Conservation (phyloP, 805 yeast genomes). For the Candida pseudofarinosa region DNA sequence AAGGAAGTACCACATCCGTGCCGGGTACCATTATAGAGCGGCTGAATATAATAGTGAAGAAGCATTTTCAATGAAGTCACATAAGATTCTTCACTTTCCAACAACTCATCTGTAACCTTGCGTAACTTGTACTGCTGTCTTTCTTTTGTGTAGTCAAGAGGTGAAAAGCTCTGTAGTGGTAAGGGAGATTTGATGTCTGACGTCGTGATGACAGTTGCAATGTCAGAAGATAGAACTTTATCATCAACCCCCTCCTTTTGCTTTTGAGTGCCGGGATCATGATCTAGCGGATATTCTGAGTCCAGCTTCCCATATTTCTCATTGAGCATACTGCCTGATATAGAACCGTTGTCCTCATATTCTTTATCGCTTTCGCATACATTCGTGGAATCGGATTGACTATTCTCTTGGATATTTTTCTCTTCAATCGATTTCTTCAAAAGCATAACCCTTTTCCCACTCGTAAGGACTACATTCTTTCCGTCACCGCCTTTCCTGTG, state of each 20-base stretch:
- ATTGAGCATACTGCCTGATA: neutral
- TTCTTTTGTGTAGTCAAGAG: constrained; percentile 3
- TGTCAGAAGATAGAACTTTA: neutral
- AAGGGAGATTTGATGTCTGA: constrained; percentile 15
- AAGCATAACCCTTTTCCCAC: neutral
- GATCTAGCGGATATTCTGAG: neutral
- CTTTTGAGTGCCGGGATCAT: too few species aligned
- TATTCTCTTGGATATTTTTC: too few species aligned
- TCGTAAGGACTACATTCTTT: neutral
- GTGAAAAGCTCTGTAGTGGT: constrained; percentile 18
- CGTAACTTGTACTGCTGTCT: constrained; percentile 3
- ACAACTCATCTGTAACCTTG: constrained; percentile 42
- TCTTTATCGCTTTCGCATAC: too few species aligned
- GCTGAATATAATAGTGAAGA: constrained; percentile 39
- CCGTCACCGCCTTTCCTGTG: neutral
- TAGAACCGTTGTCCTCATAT: neutral
- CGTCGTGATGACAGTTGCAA: constrained; percentile 2
- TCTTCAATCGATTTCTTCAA: neutral
- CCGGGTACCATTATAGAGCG: constrained; percentile 24
- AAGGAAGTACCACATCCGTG: constrained; percentile 18
- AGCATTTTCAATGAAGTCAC: constrained; percentile 42
- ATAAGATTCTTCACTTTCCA: constrained; percentile 46
- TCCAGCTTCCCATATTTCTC: neutral
- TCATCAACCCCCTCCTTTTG: neutral
- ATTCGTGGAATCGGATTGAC: neutral